Percentiles rank a stretch among this genome's conserved stretches.
Conservation (phyloP, 2,329 filamentous ascomycete genomes). For the Ceratocystis lukuohia region DNA sequence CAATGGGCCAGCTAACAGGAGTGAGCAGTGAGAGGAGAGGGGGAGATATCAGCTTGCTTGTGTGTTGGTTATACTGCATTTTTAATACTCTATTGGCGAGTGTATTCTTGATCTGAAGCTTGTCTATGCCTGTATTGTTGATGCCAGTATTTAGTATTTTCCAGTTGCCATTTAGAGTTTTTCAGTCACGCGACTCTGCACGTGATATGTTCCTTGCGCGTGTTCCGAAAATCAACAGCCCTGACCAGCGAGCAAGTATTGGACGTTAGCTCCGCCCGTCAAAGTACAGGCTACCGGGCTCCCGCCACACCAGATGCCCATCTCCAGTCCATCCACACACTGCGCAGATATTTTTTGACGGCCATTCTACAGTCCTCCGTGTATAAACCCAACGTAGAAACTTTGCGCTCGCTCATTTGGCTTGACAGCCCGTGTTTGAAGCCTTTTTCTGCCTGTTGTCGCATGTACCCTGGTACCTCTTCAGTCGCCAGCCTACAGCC, state of each 20-base stretch:
- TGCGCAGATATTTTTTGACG: background rate
- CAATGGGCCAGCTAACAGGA: background rate
- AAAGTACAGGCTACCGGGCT: constrained; percentile 4
- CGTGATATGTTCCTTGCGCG: background rate
- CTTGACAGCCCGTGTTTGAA: background rate
- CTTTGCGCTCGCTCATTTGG: background rate
- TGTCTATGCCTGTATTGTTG: too few species aligned
- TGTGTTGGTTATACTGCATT: background rate
- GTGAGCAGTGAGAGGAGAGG: background rate
- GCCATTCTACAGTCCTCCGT: background rate
- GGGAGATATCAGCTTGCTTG: background rate
- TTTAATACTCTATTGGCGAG: background rate
- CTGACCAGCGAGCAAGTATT: background rate
- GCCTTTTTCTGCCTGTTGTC: background rate
- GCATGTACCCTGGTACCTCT: constrained; percentile 13
- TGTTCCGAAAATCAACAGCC: background rate
- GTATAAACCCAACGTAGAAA: background rate
- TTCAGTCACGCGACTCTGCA: background rate
- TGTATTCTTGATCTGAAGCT: background rate
- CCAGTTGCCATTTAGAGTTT: background rate
- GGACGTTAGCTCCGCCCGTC: constrained; percentile 5
- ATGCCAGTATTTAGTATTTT: background rate
- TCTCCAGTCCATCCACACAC: background rate
- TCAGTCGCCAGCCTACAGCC: background rate
- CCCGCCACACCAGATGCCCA: background rate